These are phyloP conservation scores for Casuarina equisetifolia DNA, from an alignment of 306 rosid species.

Conservation along the genomic window DNA sequence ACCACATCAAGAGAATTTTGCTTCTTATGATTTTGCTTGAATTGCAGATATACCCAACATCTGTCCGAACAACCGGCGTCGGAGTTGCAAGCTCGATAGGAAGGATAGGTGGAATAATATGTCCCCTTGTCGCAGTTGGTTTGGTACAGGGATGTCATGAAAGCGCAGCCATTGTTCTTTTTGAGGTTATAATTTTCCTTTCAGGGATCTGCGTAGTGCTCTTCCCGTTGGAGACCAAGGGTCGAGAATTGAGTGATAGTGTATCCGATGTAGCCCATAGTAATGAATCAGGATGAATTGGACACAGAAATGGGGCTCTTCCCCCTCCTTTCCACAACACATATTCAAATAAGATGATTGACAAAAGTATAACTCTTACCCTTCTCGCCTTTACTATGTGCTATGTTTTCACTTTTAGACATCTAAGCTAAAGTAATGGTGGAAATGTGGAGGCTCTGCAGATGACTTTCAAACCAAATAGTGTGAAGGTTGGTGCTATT, in stretches of 20 bases:
- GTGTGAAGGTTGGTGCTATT: no score
- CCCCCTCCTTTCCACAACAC: neutral
- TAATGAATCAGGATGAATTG: constrained; percentile 4
- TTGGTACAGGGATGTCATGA: constrained; percentile 89
- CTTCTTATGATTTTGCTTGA: constrained; percentile 20
- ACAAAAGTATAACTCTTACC: neutral
- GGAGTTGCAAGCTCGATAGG: constrained; percentile 89
- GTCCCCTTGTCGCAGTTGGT: constrained; percentile 89
- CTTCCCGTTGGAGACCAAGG: constrained; percentile 90
- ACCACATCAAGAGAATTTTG: neutral
- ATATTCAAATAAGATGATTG: constrained; percentile 10
- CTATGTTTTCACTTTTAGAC: neutral
- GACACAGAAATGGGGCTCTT: neutral
- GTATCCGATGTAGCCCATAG: constrained; percentile 34
- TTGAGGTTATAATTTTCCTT: constrained; percentile 62
- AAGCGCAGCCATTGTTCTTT: constrained; percentile 67
- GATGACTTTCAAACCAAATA: no score
- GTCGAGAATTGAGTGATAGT: constrained; percentile 61
- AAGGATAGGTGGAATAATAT: constrained; percentile 88
- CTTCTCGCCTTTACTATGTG: neutral
- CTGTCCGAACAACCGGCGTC: constrained; percentile 86
- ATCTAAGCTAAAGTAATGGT: neutral
- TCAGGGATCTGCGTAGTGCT: constrained; percentile 77
- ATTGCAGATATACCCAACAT: constrained; percentile 87
- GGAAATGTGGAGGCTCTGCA: no score